These are phyloP conservation scores for Hypoxylon rubiginosum DNA, from an alignment of 2,329 filamentous ascomycete species.

Conservation along the genomic window DNA sequence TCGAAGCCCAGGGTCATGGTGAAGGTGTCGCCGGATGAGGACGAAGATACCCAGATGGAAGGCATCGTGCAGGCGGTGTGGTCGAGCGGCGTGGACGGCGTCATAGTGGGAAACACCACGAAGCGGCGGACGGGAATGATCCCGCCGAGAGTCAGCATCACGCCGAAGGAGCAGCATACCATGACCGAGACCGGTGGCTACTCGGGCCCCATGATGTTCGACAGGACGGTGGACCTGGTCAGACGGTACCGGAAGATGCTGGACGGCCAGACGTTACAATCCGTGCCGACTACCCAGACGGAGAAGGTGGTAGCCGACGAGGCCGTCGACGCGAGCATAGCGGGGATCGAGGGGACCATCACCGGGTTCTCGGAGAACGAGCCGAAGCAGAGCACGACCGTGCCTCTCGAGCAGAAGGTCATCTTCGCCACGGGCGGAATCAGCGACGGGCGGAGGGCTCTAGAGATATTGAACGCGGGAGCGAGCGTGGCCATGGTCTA, in stretches of 20 bases:
- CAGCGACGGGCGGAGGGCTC: slow-evolving; percentile 86
- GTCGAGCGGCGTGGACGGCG: slow-evolving; percentile 87
- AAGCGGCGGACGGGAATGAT: slow-evolving; percentile 81
- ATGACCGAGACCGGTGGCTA: slow-evolving; percentile 87
- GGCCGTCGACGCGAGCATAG: slow-evolving; percentile 52
- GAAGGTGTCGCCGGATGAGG: slow-evolving; percentile 97
- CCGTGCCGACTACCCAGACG: slow-evolving; percentile 51
- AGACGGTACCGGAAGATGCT: slow-evolving; percentile 80
- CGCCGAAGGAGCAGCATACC: slow-evolving; percentile 73
- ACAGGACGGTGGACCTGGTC: slow-evolving; percentile 82
- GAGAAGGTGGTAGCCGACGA: slow-evolving; percentile 50
- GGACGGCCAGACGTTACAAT: slow-evolving; percentile 63
- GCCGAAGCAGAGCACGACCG: slow-evolving; percentile 19
- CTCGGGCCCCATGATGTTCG: slow-evolving; percentile 90
- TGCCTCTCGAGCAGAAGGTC: slow-evolving; percentile 71
- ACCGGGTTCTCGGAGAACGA: slow-evolving; percentile 60
- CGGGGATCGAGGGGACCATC: slow-evolving; percentile 54
- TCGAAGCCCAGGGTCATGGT: slow-evolving; percentile 91
- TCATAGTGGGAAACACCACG: slow-evolving; percentile 98
- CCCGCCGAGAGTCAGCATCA: slow-evolving; percentile 75
- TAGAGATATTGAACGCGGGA: slow-evolving; percentile 86
- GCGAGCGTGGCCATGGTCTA: slow-evolving; percentile 94
- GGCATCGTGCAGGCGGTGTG: slow-evolving; percentile 91
- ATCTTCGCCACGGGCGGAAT: slow-evolving; percentile 96
- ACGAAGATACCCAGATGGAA: slow-evolving; percentile 83